Base-by-base conservation (phyloP, 257 asterid species). In the Nicotiana obtusifolia region DNA sequence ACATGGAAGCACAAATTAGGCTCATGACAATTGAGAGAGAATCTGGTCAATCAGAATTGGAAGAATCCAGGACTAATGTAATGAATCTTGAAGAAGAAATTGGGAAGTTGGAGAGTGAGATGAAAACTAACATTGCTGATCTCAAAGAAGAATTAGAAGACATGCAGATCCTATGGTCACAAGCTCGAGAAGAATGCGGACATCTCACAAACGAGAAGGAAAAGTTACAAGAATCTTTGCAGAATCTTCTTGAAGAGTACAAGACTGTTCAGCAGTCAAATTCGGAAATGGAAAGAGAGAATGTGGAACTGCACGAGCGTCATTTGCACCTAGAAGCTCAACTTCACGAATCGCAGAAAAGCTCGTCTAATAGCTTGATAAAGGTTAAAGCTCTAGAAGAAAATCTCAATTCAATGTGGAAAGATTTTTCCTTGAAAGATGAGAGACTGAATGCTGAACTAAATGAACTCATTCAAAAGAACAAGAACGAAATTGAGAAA, bases 361-460 rank as follows among this genome's bases (percentile, higher is more conserved):
- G 82, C 26, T 82, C 90, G 89, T 83, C 75, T 19, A 88, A 84
- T 76, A 86, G 88, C 87, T 84, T 87, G 19, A 82, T 78, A 78
- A 90, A 83, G 83, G 86, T 89, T 52, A 87, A 87, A 78, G 82
- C 82, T 83, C 80, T 91, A 37, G 97, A 93, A 82, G 88, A 80
- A 83, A 90, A 81, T 81, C 90, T 92, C 68, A 22, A 83, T 78
- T 87, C 90, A 8, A 57, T 77, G 84, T 68, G 84, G 67, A 87
- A 86, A 22, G 89, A 85, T 16, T 91, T 89, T 85, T 73, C 89
- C 68, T 59, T 64, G 64, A 85, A 88, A 83, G 97, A 92, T 73
- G 88, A 77, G 68, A 81, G 59, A 66, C 73, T 92, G 67, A 86
- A 83, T 15, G 88, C 86, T 24, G 89, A 90, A 83, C 30, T 93